Evolutionary conservation across 2,329 filamentous ascomycete genomes (phyloP), one percentile per base, ranked within the genome.

Genomic region (Calonectria fujianensis): DNA sequence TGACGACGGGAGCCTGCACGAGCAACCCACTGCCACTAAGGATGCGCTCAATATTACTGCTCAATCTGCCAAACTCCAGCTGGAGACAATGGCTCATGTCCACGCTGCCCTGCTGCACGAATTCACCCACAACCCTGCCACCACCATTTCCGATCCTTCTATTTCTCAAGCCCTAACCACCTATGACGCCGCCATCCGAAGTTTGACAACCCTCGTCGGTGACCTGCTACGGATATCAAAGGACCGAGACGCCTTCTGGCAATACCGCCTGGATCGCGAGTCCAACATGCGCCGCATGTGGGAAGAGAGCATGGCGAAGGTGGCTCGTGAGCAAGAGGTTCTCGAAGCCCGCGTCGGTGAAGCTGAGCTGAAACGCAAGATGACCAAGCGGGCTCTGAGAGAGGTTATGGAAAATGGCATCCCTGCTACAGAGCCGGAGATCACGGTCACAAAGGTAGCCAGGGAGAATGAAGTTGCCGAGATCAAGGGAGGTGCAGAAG

Each of bases 271-370:
- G 51, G 96, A 98, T 79, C 93, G 96, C 69, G 97, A 99, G 86
- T 93, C 93, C 54, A 95, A 98, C 83, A 94, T 98, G 86, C 93
- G 97, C 48, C 93, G 95, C 74, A 95, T 99, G 92, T 99, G 97
- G 97, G 97, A 99, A 85, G 97, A 99, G 82, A 98, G 96, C 85
- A 98, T 99, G 97, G 96, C 97, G 13, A 93, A 96, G 80, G 94
- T 99, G n/a, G 97, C 96, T 24, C 93, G 92, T 71, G 97, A 99
- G 84, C 97, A 99, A 80, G 97, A 98, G 85, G 91, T 96, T 67
- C 90, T 99, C 1, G 95, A 98, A 83, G 95, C 92, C 45, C 94
- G 93, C 73, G 94, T 98, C 75, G 95, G 95, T 57, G 95, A 98
- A 85, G 95, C 96, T 1, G 96, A 98, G 84, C 91, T 94, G 82